Conservation (phyloP, 495 filamentous ascomycete genomes). For the Talaromyces wortmannii region DNA sequence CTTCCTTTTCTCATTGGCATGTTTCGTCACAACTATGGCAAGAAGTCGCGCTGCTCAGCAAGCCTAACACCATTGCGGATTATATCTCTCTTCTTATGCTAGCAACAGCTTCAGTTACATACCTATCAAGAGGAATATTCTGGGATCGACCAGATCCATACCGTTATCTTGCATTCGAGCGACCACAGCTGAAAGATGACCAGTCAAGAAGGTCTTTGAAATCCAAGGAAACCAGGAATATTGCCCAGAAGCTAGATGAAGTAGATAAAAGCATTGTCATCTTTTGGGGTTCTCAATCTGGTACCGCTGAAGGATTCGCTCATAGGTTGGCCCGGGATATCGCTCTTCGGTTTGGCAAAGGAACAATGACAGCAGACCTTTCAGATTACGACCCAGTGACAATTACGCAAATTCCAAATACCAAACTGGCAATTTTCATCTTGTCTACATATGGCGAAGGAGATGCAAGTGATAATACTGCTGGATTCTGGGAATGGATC, state of each 20-base stretch:
- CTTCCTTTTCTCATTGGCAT: too few relatives aligned
- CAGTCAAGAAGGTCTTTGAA: conserved; percentile 9
- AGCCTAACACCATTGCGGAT: too few relatives aligned
- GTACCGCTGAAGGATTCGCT: conserved; percentile 45
- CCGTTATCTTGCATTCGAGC: conserved; percentile 18
- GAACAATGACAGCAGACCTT: conserved; percentile 37
- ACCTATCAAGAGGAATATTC: conserved; percentile 23
- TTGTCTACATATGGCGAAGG: conserved; percentile 50
- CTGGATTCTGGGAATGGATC: conserved; percentile 39
- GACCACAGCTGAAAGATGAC: conserved; percentile 22
- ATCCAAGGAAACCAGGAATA: conserved; percentile 25
- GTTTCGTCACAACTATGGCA: too few relatives aligned
- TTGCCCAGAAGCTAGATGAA: conserved; percentile 26
- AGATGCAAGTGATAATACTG: conserved; percentile 46
- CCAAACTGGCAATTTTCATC: conserved; percentile 42
- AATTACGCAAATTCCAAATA: conserved; percentile 25
- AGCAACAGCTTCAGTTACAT: background rate
- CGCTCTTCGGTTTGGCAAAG: conserved; percentile 31
- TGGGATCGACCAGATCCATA: conserved; percentile 30
- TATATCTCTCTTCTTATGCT: too few relatives aligned
- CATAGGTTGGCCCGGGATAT: conserved; percentile 39
- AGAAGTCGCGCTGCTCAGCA: too few relatives aligned
- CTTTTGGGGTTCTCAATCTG: conserved; percentile 52
- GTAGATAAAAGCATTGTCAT: conserved; percentile 33
- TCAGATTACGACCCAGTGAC: conserved; percentile 41